Evolutionary conservation across 306 rosid species (phyloP).

Genomic region (Quercus dentata): DNA sequence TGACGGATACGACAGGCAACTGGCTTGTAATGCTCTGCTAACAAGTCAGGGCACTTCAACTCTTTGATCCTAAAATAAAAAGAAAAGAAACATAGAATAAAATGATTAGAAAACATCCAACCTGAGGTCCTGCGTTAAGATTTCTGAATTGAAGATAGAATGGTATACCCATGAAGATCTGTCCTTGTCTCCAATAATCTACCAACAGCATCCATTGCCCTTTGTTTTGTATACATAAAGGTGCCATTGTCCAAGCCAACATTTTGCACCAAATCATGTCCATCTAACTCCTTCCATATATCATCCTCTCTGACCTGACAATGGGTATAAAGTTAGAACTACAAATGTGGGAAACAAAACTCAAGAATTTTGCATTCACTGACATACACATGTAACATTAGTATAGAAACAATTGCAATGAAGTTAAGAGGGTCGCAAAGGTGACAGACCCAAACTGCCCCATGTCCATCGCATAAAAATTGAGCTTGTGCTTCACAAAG

Average conservation of each 20-base stretch:
- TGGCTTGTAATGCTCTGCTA: constrained; percentile 64
- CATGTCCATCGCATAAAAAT: constrained; percentile 62
- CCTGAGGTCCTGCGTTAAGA: not conserved
- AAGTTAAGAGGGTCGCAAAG: constrained; percentile 16
- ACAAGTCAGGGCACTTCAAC: constrained; percentile 68
- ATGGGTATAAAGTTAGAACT: too few species aligned
- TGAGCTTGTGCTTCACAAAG: constrained; percentile 70
- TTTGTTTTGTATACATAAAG: too few species aligned
- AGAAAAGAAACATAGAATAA: not conserved
- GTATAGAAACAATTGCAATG: not conserved
- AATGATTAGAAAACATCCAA: not conserved
- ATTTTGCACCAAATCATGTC: too few species aligned
- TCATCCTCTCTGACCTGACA: too few species aligned
- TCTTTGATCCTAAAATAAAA: constrained; percentile 61
- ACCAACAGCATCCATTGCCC: too few species aligned
- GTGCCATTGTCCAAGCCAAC: too few species aligned
- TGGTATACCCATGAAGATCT: too few species aligned
- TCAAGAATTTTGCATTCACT: too few species aligned
- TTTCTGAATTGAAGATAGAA: too few species aligned
- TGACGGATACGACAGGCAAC: constrained; percentile 54
- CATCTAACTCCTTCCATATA: too few species aligned
- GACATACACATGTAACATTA: not conserved
- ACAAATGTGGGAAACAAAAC: too few species aligned
- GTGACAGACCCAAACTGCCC: constrained; percentile 69
- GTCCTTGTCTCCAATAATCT: too few species aligned